Conservation (phyloP, 352 stramenopile species). For the Pythium sukuiense region DNA sequence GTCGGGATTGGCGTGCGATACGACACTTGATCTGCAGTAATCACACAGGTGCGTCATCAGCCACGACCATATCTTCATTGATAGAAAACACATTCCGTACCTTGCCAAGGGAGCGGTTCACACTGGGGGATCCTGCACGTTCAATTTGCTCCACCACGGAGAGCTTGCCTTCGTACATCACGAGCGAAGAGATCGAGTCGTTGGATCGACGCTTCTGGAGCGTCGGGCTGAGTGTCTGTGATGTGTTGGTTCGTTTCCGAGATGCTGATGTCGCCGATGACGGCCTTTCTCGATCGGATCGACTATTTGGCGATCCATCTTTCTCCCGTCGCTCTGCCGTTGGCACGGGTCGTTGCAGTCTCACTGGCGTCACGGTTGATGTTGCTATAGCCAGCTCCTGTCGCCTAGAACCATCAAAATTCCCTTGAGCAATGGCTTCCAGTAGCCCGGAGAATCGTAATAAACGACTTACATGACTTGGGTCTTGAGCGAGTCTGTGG, state of each 20-base stretch:
- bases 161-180: constrained; percentile 53
- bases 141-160: constrained; percentile 49
- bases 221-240: constrained; percentile 23
- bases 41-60: not conserved
- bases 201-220: constrained; percentile 24
- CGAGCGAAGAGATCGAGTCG: constrained; percentile 12
- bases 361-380: constrained; percentile 24
- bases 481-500: constrained; percentile 28
- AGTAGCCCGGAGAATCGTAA: too few relatives aligned
- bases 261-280: constrained; percentile 9
- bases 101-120: constrained; percentile 46
- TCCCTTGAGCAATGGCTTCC: too few relatives aligned
- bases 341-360: constrained; percentile 20
- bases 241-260: constrained; percentile 26
- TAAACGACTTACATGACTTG: constrained; percentile 31
- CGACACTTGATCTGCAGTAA: constrained; percentile 16
- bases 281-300: not conserved
- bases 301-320: constrained; percentile 5
- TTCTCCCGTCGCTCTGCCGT: constrained; percentile 20
- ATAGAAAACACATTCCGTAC: too few relatives aligned
- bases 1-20: constrained; percentile 15
- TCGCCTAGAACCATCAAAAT: not conserved
- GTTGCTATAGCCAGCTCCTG: constrained; percentile 23
- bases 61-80: too few relatives aligned
- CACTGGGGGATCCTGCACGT: constrained; percentile 11